A percentile compares a stretch with the other conserved stretches of the same genome.
Evolutionary conservation across 2,329 filamentous ascomycete species (phyloP).

Genomic region (Verruconis gallopava): DNA sequence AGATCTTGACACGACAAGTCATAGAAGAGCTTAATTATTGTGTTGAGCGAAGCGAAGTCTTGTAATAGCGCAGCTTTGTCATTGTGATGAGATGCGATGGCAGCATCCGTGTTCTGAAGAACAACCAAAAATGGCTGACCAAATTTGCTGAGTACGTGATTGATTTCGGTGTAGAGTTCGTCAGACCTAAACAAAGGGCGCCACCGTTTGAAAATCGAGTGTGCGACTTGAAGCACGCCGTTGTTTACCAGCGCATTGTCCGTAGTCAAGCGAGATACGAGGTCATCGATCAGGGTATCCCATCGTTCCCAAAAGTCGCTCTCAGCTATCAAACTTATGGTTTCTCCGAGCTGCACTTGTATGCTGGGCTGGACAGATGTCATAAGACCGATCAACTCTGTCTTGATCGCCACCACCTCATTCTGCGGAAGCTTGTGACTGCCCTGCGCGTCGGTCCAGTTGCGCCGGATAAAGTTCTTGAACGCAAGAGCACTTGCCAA

Average conservation of each 20-base stretch:
- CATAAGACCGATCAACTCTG: conserved; percentile 92
- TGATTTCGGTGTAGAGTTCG: conserved; percentile 86
- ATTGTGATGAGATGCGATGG: conserved; percentile 59
- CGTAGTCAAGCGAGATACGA: conserved; percentile 73
- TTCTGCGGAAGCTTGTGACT: conserved; percentile 74
- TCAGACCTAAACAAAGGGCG: conserved; percentile 87
- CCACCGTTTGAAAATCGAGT: conserved; percentile 97
- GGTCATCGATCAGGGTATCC: conserved; percentile 90
- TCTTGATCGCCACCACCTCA: conserved; percentile 85
- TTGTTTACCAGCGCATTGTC: conserved; percentile 77
- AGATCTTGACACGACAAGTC: conserved; percentile 97
- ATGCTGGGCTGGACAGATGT: conserved; percentile 77
- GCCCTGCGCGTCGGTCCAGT: conserved; percentile 84
- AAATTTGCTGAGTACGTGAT: conserved; percentile 83
- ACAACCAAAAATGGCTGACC: conserved; percentile 70
- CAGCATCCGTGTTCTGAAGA: conserved; percentile 57
- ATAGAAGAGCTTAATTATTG: conserved; percentile 85
- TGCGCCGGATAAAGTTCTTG: conserved; percentile 94
- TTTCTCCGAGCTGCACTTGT: conserved; percentile 88
- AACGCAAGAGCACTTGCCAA: conserved; percentile 86
- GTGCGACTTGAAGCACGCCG: conserved; percentile 89
- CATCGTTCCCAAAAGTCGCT: conserved; percentile 94
- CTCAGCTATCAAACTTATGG: conserved; percentile 93
- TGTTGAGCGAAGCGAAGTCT: conserved; percentile 73
- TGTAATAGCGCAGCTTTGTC: conserved; percentile 63